Percentiles rank a stretch among this genome's conserved stretches.
phyloP scores from a whole-genome alignment of 495 filamentous ascomycete species.

The Tuber melanosporum region DNA sequence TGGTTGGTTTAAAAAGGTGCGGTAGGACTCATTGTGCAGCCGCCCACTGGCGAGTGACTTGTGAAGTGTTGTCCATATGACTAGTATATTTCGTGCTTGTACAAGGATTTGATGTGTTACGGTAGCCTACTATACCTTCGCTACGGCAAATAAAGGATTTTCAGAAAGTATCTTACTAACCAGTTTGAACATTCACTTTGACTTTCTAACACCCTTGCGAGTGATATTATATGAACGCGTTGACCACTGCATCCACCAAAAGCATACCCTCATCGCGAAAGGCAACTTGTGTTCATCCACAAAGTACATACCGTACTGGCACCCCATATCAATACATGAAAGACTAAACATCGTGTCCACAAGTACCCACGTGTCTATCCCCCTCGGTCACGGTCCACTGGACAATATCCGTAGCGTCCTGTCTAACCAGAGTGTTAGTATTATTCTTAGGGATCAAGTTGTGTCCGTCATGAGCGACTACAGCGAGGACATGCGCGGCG shows the following conservation, averaged over 20 bases:
- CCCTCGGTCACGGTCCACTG: constrained; percentile 23
- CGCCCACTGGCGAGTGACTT: no score
- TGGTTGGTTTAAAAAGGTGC: no score
- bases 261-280: not conserved
- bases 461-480: constrained; percentile 43
- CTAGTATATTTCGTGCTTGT: no score
- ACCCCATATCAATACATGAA: not conserved
- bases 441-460: constrained; percentile 44
- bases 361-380: constrained; percentile 25
- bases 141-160: not conserved
- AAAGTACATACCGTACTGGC: not conserved
- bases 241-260: not conserved
- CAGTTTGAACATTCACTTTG: not conserved
- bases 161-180: not conserved
- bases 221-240: not conserved
- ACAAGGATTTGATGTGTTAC: not conserved
- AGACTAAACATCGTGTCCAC: constrained; percentile 18
- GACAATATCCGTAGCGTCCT: constrained; percentile 9
- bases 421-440: not conserved
- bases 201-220: not conserved
- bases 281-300: not conserved
- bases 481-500: constrained; percentile 46
- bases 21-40: no score
- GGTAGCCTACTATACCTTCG: not conserved
- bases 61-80: no score